A percentile compares a stretch with the other conserved stretches of the same genome.
phyloP scores from a whole-genome alignment of 1,139 yeast species.

The Saccharomyces hybrid region DNA sequence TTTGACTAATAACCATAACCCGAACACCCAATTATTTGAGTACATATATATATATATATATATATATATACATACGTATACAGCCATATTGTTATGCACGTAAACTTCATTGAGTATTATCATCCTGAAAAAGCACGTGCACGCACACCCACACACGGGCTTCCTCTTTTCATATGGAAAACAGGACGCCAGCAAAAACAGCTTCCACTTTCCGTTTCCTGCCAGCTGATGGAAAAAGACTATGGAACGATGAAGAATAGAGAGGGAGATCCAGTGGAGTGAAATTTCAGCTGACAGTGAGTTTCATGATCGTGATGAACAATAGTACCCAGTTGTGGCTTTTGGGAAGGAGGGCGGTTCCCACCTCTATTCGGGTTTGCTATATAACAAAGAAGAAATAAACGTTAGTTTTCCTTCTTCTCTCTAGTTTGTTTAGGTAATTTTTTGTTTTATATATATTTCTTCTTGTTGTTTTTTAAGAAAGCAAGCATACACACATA shows the following conservation, averaged over 20 bases:
- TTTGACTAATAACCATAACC: conserved; percentile 31
- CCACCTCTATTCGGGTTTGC: not conserved
- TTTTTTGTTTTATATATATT: not conserved
- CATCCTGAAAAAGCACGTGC: not conserved
- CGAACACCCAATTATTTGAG: not conserved
- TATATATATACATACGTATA: not conserved
- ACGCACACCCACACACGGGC: not conserved
- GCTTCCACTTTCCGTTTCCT: not conserved
- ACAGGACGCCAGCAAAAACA: not conserved
- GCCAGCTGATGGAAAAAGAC: not conserved
- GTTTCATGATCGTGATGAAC: conserved; percentile 1
- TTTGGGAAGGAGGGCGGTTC: not conserved
- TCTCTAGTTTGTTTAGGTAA: not conserved
- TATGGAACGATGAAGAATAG: not conserved
- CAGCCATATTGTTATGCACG: not conserved
- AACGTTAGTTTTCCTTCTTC: not conserved
- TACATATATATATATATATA: conserved; percentile 1
- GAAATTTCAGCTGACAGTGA: not conserved
- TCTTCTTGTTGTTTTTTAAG: not conserved
- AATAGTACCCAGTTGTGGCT: not conserved
- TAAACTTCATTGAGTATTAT: not conserved
- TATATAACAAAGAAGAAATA: not conserved
- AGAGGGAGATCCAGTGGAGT: not conserved
- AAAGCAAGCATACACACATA: conserved; percentile 1
- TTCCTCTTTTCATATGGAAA: not conserved